These are phyloP conservation scores for Reticulascus tulasneorum DNA, from an alignment of 2,329 filamentous ascomycete genomes.

Conservation along the genomic window DNA sequence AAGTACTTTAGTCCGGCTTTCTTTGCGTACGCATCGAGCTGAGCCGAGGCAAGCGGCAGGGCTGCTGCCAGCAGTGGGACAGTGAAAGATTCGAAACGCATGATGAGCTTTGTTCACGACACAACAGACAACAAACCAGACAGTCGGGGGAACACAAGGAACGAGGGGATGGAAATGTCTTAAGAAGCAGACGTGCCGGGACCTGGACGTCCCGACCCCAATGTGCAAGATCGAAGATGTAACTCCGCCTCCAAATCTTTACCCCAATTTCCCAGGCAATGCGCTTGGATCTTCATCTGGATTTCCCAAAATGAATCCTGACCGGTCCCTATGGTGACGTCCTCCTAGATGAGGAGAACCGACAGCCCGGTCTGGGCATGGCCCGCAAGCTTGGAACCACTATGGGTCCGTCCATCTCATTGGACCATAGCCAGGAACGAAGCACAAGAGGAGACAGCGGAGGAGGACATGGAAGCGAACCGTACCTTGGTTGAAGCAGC, in stretches of 20 bases:
- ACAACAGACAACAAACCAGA: neutral
- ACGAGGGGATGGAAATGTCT: too few species aligned
- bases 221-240: conserved; percentile 11
- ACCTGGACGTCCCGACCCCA: conserved; percentile 4
- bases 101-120: conserved; percentile 9
- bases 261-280: conserved; percentile 6
- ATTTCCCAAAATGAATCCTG: conserved; percentile 1
- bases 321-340: conserved; percentile 4
- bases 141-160: neutral
- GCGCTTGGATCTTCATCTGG: conserved; percentile 1
- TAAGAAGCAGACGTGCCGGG: conserved; percentile 2
- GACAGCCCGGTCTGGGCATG: neutral
- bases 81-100: conserved; percentile 17
- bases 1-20: conserved; percentile 55
- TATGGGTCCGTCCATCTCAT: too few species aligned
- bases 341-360: conserved; percentile 10
- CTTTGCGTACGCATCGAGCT: conserved; percentile 46
- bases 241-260: conserved; percentile 1
- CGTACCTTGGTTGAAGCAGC: conserved; percentile 4
- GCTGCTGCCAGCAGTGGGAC: conserved; percentile 22
- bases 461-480: conserved; percentile 1
- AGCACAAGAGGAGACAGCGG: too few species aligned
- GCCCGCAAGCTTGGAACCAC: conserved; percentile 6
- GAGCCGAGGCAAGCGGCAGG: conserved; percentile 25
- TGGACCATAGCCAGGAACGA: too few species aligned